Evolutionary conservation across 2,329 filamentous ascomycete genomes (phyloP).

Genomic region (Aspergillus floridensis): DNA sequence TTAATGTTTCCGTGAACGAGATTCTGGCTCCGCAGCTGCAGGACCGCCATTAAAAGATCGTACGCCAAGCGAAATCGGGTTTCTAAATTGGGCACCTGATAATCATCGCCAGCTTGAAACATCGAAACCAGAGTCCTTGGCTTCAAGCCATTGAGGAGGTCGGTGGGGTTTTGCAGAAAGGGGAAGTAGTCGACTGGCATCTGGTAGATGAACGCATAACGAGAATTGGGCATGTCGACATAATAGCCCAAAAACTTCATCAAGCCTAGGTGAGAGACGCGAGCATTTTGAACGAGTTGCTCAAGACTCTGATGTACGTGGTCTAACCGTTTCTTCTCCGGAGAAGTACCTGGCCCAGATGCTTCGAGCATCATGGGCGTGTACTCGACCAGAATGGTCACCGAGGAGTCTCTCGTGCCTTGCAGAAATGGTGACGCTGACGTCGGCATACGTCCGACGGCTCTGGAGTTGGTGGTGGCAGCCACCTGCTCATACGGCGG

Average conservation of each 20-base stretch:
- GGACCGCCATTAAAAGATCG: constrained; percentile 56
- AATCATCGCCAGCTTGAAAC: constrained; percentile 42
- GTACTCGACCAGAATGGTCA: constrained; percentile 44
- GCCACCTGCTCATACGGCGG: constrained; percentile 45
- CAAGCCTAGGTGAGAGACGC: constrained; percentile 42
- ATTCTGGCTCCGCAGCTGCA: constrained; percentile 56
- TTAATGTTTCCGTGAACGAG: constrained; percentile 63
- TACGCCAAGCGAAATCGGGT: constrained; percentile 61
- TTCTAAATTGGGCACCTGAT: constrained; percentile 56
- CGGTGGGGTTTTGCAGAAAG: constrained; percentile 41
- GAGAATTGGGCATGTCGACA: constrained; percentile 56
- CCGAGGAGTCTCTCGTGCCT: constrained; percentile 33
- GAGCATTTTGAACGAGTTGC: constrained; percentile 41
- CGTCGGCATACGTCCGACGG: constrained; percentile 40
- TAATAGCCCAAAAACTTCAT: constrained; percentile 52
- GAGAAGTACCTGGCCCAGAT: constrained; percentile 28
- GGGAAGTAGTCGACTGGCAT: constrained; percentile 51
- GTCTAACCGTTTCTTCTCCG: constrained; percentile 32
- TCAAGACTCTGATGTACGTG: constrained; percentile 40
- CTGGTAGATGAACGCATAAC: constrained; percentile 61
- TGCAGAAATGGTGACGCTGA: constrained; percentile 36
- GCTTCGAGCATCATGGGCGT: constrained; percentile 41
- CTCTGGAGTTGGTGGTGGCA: constrained; percentile 42
- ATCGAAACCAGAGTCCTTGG: constrained; percentile 44
- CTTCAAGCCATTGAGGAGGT: constrained; percentile 36